Evolutionary conservation across 148 eudicot genomes (phyloP).

Genomic region (Dianthus caryophyllus): DNA sequence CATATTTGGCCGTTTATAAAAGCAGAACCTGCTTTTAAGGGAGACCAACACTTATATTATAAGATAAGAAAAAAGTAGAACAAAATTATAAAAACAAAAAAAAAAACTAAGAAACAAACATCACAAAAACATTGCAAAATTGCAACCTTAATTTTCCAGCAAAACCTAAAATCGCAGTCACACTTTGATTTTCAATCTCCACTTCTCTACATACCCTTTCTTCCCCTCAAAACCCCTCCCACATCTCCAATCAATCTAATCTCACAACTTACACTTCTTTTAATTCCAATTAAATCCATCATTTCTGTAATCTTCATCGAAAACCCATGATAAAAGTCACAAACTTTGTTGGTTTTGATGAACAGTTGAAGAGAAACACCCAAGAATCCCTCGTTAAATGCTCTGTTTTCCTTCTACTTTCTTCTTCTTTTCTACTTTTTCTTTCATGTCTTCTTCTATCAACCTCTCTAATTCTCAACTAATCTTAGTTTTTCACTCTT

Average conservation of each 20-base stretch:
- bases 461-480: conserved; percentile 15
- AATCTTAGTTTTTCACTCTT: conserved; percentile 32
- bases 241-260: neutral
- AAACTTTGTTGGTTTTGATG: conserved; percentile 1
- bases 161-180: conserved; percentile 12
- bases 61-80: too few species aligned
- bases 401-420: conserved; percentile 22
- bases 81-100: too few species aligned
- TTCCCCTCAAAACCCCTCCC: neutral
- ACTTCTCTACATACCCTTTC: neutral
- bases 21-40: too few species aligned
- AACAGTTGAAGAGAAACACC: neutral
- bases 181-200: neutral
- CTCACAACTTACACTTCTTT: too few species aligned
- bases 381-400: conserved; percentile 19
- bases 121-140: neutral
- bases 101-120: neutral
- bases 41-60: too few species aligned
- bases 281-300: too few species aligned
- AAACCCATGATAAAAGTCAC: conserved; percentile 10
- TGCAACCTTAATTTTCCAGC: neutral
- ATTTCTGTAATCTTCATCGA: neutral
- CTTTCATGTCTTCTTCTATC: conserved; percentile 27
- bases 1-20: too few species aligned
- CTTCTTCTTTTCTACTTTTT: neutral